Base-by-base conservation (phyloP, 768 basidiomycete species). In the Tubosaeta sp. region DNA sequence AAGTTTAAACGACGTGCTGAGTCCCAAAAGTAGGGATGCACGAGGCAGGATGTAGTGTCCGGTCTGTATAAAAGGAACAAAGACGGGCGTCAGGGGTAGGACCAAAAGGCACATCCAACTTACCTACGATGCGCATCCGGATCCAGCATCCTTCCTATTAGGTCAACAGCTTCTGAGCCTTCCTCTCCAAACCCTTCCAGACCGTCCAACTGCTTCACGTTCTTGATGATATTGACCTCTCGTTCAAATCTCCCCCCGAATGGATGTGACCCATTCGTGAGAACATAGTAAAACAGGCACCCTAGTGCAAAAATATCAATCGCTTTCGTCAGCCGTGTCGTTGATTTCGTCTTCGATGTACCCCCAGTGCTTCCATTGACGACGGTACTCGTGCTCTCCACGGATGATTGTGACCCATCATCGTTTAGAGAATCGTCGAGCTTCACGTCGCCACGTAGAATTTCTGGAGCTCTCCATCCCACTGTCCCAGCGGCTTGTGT, bases 11-110 rank as follows among this genome's bases (percentile, higher is more conserved):
- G 80, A 50, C 87, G 83, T 8, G 79, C 85, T 0, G 94, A 73
- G 48, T 93, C 86, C 96, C 96, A 99, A 75, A 97, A 99, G 76
- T 90, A 95, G 0, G 96, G 96, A 71, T 98, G 95, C 19, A 88
- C 72, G 18, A 98, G 76, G 68, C 87, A 89, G n/a, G 81, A 82
- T 12, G 80, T 82, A 7, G 94, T 95, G 57, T 94, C 87, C 1
- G 94, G 96, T 62, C 95, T 92, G 60, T 36, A 13, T 4, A 25
- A 25, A 16, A 22, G 19, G 12, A 45, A 29, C 18, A 22, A 36
- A 21, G 38, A 29, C 19, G 22, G 8, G 32, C 34, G 42, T 58
- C 13, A 54, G 43, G 45, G 58, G 49, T 12, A 34, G 43, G 16
- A 22, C 25, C 8, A 24, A 47, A n/a, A 19, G 21, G 6, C 13